phyloP scores from a whole-genome alignment of 2,329 filamentous ascomycete genomes.

The Fusarium concolor region DNA sequence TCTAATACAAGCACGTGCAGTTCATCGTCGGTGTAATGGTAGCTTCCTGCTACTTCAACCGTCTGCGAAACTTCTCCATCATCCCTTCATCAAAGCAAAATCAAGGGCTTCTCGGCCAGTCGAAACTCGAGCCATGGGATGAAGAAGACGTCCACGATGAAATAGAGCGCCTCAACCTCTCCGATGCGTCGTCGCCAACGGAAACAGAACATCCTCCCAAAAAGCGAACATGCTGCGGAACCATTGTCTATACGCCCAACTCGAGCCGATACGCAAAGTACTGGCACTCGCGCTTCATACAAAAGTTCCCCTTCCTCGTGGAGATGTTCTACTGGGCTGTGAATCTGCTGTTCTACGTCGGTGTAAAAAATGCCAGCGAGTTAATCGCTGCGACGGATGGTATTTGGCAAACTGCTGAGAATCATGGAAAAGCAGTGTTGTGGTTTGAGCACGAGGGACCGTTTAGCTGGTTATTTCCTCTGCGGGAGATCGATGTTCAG shows the following conservation, averaged over 20 bases:
- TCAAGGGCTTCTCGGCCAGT: constrained; percentile 40
- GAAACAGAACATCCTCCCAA: constrained; percentile 56
- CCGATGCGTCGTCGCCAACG: constrained; percentile 21
- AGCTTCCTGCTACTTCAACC: constrained; percentile 47
- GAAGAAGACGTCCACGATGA: constrained; percentile 42
- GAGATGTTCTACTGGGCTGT: constrained; percentile 82
- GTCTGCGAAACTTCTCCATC: constrained; percentile 43
- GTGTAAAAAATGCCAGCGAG: constrained; percentile 43
- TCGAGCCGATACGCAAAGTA: constrained; percentile 70
- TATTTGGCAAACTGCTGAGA: constrained; percentile 67
- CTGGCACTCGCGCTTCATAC: constrained; percentile 70
- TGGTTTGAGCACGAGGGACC: constrained; percentile 64
- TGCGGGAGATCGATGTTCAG: constrained; percentile 65
- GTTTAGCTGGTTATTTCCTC: constrained; percentile 63
- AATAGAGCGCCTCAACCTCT: constrained; percentile 22
- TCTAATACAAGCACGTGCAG: constrained; percentile 21
- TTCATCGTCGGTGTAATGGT: constrained; percentile 47
- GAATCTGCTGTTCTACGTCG: constrained; percentile 70
- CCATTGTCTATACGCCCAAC: constrained; percentile 65
- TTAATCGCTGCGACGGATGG: constrained; percentile 54
- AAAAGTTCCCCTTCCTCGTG: constrained; percentile 75
- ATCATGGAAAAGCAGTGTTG: constrained; percentile 66
- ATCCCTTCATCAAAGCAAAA: constrained; percentile 33
- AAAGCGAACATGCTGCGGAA: constrained; percentile 63
- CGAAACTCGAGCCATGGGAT: constrained; percentile 40